phyloP scores from a whole-genome alignment of 2,329 filamentous ascomycete species.

The Trichoderma sp. region DNA sequence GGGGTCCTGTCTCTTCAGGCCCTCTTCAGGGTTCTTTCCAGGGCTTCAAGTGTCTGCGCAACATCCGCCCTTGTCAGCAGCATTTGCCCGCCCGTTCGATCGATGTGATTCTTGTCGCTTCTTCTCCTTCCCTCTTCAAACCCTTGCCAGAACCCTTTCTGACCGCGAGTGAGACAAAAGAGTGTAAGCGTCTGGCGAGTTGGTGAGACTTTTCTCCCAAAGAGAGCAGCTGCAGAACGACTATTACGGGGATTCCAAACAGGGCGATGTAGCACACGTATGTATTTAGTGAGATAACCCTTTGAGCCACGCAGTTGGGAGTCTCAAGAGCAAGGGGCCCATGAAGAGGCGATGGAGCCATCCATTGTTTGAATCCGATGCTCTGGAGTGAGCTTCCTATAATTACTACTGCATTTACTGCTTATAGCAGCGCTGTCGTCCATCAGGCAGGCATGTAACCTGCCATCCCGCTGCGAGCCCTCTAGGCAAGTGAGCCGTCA shows the following conservation, averaged over 20 bases:
- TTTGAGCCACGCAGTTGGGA: background rate
- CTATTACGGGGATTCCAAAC: background rate
- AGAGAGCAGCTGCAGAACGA: constrained; percentile 4
- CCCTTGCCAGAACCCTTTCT: background rate
- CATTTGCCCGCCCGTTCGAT: constrained; percentile 5
- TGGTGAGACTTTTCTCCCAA: background rate
- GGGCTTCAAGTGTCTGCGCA: constrained; percentile 10
- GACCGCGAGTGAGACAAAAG: background rate
- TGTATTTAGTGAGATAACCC: background rate
- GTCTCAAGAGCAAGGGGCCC: background rate
- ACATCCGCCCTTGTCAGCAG: constrained; percentile 17
- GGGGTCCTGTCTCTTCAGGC: background rate
- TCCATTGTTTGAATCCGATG: background rate
- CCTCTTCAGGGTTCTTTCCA: background rate
- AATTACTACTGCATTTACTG: background rate
- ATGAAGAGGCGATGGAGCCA: background rate
- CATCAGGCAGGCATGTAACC: background rate
- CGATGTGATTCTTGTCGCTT: constrained; percentile 23
- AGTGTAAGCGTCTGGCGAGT: background rate
- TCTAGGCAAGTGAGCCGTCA: background rate
- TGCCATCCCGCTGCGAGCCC: constrained; percentile 2
- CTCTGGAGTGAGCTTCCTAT: background rate
- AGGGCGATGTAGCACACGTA: background rate
- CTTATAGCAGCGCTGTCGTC: background rate
- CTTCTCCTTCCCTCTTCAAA: background rate